A percentile compares a stretch with the other conserved stretches of the same genome.
Conservation (phyloP, 345 rosid species). For the Microthlaspi erraticum region DNA sequence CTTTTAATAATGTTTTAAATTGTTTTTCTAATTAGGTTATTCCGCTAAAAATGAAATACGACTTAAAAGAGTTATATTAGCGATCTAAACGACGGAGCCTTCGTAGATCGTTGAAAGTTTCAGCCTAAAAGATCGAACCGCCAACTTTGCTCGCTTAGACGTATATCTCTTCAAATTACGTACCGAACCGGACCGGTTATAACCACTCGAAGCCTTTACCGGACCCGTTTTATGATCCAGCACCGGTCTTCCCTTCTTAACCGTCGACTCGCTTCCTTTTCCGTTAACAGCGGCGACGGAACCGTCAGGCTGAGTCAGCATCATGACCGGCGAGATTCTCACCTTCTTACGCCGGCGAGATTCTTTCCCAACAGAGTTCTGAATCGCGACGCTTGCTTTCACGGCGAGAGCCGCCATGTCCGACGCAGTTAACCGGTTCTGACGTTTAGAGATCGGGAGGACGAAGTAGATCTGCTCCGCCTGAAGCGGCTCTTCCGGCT, state of each 20-base stretch:
- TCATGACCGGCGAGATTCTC: constrained; percentile 63
- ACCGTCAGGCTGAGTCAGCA: constrained; percentile 39
- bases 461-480: constrained; percentile 71
- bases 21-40: neutral
- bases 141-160: constrained; percentile 70
- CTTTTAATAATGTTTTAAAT: neutral
- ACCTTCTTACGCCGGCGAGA: constrained; percentile 49
- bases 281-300: constrained; percentile 21
- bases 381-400: constrained; percentile 80
- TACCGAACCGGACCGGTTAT: constrained; percentile 63
- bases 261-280: constrained; percentile 22
- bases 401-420: constrained; percentile 97
- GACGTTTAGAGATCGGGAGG: constrained; percentile 73
- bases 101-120: constrained; percentile 76
- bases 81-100: constrained; percentile 54
- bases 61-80: neutral
- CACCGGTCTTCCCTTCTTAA: neutral
- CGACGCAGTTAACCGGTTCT: constrained; percentile 59
- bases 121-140: constrained; percentile 77
- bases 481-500: constrained; percentile 45
- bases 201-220: constrained; percentile 22
- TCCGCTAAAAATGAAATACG: neutral
- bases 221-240: constrained; percentile 30
- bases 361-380: constrained; percentile 44
- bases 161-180: constrained; percentile 59